Conservation (phyloP, 192 early-diverging fungal genomes). For the Funneliformis geosporum region DNA sequence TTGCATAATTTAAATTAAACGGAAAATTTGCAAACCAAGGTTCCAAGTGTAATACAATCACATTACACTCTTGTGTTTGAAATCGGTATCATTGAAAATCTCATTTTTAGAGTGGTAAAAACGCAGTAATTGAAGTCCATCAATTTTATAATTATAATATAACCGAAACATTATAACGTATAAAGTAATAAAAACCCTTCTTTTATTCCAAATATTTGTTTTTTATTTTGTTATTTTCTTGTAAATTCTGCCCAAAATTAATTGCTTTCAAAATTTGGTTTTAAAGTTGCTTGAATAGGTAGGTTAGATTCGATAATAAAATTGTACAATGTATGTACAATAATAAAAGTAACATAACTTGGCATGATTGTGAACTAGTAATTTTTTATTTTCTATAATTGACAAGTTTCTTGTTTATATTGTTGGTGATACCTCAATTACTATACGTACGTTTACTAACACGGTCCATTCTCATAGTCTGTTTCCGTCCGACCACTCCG, state of each 20-base stretch:
- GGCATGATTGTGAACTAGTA: background rate
- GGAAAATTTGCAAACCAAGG: too few relatives aligned
- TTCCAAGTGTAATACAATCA: too few relatives aligned
- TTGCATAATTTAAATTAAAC: too few relatives aligned
- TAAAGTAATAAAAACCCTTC: too few relatives aligned
- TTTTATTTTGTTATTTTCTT: background rate
- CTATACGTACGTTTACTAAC: background rate
- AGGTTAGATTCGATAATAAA: background rate
- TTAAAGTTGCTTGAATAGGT: background rate
- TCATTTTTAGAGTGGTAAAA: too few relatives aligned
- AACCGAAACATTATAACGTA: too few relatives aligned
- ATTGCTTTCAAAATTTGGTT: background rate
- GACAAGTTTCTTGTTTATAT: background rate
- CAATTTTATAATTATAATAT: too few relatives aligned
- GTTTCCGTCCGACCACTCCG: background rate
- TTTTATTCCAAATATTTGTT: too few relatives aligned
- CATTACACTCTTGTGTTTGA: too few relatives aligned
- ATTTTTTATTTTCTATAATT: background rate
- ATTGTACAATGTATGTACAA: background rate
- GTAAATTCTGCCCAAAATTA: background rate
- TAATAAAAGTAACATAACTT: background rate
- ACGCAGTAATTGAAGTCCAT: too few relatives aligned
- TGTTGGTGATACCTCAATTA: background rate
- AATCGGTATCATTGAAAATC: too few relatives aligned
- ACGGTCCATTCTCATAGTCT: background rate